Conservation (phyloP, 352 stramenopile species). For the Pseudoperonospora humuli region DNA sequence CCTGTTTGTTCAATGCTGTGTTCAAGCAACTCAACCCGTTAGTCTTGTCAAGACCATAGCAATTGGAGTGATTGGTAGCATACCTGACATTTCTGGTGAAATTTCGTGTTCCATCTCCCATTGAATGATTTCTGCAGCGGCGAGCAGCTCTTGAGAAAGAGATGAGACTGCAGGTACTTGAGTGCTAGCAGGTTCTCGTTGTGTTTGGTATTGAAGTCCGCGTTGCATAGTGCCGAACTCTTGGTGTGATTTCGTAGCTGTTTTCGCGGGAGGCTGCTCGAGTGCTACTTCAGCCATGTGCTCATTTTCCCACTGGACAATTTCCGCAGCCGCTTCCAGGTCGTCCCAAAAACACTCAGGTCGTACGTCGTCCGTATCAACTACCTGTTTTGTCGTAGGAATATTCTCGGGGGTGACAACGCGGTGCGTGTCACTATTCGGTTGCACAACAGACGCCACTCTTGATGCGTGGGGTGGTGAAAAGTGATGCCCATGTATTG, state of each 20-base stretch:
- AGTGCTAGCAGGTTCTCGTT: background rate
- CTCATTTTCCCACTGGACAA: slow-evolving; percentile 49
- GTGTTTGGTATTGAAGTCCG: background rate
- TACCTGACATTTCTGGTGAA: slow-evolving; percentile 5
- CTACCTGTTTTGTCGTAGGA: background rate
- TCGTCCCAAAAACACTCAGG: slow-evolving; percentile 31
- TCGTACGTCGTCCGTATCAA: slow-evolving; percentile 2
- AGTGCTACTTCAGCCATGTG: slow-evolving; percentile 25
- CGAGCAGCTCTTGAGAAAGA: slow-evolving; percentile 32
- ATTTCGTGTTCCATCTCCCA: slow-evolving; percentile 37
- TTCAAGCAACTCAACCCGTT: background rate
- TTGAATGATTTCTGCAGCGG: slow-evolving; percentile 34
- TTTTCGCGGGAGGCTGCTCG: slow-evolving; percentile 1
- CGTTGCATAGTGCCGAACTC: background rate
- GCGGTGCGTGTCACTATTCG: background rate
- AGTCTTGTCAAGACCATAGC: background rate
- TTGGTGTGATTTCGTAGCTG: background rate
- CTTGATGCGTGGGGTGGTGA: background rate
- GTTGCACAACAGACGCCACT: background rate
- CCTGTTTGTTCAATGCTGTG: background rate
- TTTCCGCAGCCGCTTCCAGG: slow-evolving; percentile 40
- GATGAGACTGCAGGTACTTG: slow-evolving; percentile 1
- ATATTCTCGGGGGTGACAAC: slow-evolving; percentile 22
- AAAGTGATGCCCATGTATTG: background rate
- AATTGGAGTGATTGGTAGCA: background rate